phyloP scores from a whole-genome alignment of 2,329 filamentous ascomycete genomes.

The Trichoderma sp. region DNA sequence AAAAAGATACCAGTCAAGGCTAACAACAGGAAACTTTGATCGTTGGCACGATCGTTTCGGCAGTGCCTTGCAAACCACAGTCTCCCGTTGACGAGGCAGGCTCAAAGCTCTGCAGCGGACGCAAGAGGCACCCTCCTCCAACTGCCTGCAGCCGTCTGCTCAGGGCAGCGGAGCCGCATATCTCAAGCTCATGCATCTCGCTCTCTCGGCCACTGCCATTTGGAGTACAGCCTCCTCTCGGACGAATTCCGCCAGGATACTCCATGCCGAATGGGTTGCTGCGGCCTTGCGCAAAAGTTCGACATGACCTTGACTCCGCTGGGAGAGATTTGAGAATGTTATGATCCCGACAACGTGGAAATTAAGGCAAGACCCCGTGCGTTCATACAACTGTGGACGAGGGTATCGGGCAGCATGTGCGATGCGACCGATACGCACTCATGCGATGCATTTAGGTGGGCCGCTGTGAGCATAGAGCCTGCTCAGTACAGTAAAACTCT shows the following conservation, averaged over 20 bases:
- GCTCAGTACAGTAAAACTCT: too few relatives aligned
- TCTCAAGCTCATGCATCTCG: constrained; percentile 7
- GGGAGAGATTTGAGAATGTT: constrained; percentile 15
- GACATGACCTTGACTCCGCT: constrained; percentile 9
- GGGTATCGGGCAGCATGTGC: not conserved
- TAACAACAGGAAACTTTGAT: not conserved
- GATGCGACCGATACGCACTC: constrained; percentile 9
- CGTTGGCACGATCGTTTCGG: constrained; percentile 19
- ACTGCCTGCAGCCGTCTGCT: not conserved
- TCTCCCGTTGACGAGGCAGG: constrained; percentile 1
- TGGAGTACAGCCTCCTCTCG: constrained; percentile 1
- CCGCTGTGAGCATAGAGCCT: not conserved
- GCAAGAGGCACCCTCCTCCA: not conserved
- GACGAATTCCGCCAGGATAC: constrained; percentile 5
- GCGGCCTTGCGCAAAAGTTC: constrained; percentile 13
- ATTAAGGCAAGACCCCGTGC: constrained; percentile 17
- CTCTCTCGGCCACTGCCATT: constrained; percentile 12
- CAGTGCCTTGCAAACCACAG: constrained; percentile 2
- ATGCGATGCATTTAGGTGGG: not conserved
- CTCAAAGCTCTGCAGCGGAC: constrained; percentile 13
- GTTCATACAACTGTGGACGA: constrained; percentile 10
- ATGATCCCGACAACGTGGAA: constrained; percentile 27
- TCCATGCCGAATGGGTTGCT: not conserved
- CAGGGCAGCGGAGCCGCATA: constrained; percentile 5
- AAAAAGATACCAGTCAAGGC: not conserved